These are phyloP conservation scores for Dothistroma pini DNA, from an alignment of 2,329 filamentous ascomycete genomes.

Conservation along the genomic window DNA sequence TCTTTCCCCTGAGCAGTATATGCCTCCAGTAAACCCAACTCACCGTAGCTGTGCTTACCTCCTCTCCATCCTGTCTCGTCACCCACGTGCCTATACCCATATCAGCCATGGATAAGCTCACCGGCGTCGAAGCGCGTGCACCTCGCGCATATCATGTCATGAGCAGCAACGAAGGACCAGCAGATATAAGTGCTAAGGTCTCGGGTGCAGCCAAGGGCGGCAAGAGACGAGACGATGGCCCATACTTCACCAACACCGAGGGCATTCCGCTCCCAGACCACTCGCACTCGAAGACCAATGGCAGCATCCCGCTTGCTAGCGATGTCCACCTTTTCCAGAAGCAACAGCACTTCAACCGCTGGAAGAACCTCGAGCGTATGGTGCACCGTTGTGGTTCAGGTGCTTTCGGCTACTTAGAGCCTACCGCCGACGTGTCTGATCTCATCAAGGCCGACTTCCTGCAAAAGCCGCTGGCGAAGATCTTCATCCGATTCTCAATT, in stretches of 20 bases:
- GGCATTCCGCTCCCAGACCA: constrained; percentile 51
- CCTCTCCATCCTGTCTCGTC: neutral
- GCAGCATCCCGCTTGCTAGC: constrained; percentile 50
- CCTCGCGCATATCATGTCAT: constrained; percentile 19
- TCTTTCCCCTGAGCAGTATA: neutral
- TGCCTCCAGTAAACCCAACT: neutral
- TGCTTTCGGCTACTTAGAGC: neutral
- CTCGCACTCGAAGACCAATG: constrained; percentile 51
- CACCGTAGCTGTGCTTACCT: too few species aligned
- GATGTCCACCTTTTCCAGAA: constrained; percentile 54
- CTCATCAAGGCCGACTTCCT: neutral
- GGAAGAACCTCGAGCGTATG: constrained; percentile 15
- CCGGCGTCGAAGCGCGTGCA: neutral
- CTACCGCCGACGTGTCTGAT: neutral
- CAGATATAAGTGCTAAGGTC: constrained; percentile 51
- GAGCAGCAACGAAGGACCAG: constrained; percentile 51
- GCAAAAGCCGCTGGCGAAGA: neutral
- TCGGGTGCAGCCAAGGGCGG: constrained; percentile 46
- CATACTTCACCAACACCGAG: constrained; percentile 56
- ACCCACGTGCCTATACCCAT: neutral
- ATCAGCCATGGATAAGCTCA: neutral
- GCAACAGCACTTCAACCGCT: constrained; percentile 55
- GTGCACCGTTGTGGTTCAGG: neutral
- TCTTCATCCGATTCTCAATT: neutral
- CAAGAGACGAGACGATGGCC: constrained; percentile 48